These are phyloP conservation scores for Dioszegia crocea DNA, from an alignment of 768 basidiomycete species.

Conservation along the genomic window DNA sequence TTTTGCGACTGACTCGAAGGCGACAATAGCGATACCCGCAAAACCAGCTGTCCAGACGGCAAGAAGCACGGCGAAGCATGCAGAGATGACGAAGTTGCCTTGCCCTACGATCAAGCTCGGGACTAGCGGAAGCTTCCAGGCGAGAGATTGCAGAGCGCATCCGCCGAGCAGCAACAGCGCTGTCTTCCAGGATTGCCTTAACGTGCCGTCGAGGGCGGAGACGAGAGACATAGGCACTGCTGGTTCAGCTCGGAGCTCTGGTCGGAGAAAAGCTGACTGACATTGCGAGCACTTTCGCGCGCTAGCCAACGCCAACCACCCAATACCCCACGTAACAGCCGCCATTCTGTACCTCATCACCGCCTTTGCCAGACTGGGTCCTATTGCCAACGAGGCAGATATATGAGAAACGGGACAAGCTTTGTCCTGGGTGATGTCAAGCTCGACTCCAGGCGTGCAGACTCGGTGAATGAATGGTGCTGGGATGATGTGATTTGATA, in stretches of 20 bases:
- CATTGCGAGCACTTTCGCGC: neutral
- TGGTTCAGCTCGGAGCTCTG: neutral
- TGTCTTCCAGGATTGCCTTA: neutral
- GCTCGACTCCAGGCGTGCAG: neutral
- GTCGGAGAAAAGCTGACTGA: neutral
- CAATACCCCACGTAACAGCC: conserved; percentile 68
- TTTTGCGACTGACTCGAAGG: neutral
- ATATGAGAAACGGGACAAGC: conserved; percentile 56
- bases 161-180: neutral
- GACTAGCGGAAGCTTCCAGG: neutral
- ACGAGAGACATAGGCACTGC: neutral
- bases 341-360: conserved; percentile 71
- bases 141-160: neutral
- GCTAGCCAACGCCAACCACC: conserved; percentile 35
- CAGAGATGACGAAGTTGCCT: neutral
- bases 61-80: neutral
- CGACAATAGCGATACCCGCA: neutral
- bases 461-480: neutral
- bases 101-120: neutral
- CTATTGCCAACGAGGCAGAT: conserved; percentile 64
- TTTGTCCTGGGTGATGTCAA: conserved; percentile 36
- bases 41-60: neutral
- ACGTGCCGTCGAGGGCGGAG: neutral
- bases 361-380: conserved; percentile 65
- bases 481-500: conserved; percentile 3